These are phyloP conservation scores for Pugionium dolabratum DNA, from an alignment of 345 rosid genomes.

Conservation along the genomic window DNA sequence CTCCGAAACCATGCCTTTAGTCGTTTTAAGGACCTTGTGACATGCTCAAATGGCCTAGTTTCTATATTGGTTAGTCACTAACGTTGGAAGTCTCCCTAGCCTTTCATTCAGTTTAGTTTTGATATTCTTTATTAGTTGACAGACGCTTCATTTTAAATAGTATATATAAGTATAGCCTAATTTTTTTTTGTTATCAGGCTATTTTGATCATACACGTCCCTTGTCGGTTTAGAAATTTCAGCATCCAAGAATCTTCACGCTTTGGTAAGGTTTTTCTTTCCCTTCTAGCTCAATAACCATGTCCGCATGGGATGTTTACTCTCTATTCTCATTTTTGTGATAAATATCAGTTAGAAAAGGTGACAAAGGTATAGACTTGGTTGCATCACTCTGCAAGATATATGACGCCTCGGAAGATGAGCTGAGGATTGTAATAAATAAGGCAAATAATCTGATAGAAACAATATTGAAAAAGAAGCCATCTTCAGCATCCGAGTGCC, in stretches of 20 bases:
- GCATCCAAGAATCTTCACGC: conserved; percentile 48
- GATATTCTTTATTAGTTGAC: neutral
- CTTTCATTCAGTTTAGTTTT: conserved; percentile 1
- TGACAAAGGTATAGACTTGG: conserved; percentile 68
- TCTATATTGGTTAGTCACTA: conserved; percentile 74
- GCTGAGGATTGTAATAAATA: conserved; percentile 63
- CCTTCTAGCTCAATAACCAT: neutral
- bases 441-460: conserved; percentile 58
- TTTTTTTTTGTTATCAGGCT: conserved; percentile 52
- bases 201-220: conserved; percentile 82
- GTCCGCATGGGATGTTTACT: neutral
- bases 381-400: conserved; percentile 75
- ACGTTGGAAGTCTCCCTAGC: conserved; percentile 1
- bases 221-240: conserved; percentile 65
- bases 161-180: conserved; percentile 13
- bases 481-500: conserved; percentile 56
- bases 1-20: conserved; percentile 78
- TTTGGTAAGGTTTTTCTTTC: conserved; percentile 57
- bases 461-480: conserved; percentile 65
- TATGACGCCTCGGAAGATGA: conserved; percentile 80
- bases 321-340: conserved; percentile 3
- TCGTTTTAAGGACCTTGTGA: conserved; percentile 77
- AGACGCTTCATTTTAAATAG: neutral
- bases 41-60: conserved; percentile 78
- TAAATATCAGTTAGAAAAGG: conserved; percentile 63